Percentiles rank a stretch among this genome's conserved stretches.
Evolutionary conservation across 495 filamentous ascomycete genomes (phyloP).

Genomic region (Lepidopterella palustris): DNA sequence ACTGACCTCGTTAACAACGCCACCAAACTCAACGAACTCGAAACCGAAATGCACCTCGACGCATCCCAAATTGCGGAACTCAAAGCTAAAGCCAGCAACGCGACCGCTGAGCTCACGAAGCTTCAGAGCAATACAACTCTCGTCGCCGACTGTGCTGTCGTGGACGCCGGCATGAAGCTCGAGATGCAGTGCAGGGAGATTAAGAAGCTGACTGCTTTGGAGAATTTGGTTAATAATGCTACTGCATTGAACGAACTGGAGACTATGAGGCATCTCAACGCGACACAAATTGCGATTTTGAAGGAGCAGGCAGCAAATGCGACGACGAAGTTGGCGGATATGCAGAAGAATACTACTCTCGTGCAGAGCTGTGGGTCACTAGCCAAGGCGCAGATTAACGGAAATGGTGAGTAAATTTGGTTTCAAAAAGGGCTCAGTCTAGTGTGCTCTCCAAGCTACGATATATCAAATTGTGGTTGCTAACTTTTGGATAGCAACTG

Average conservation of each 20-base stretch:
- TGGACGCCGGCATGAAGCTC: slow-evolving; percentile 18
- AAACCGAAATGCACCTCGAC: slow-evolving; percentile 11
- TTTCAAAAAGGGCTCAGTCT: background rate
- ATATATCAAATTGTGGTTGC: too few relatives aligned
- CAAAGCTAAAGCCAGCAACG: slow-evolving; percentile 12
- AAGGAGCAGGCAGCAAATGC: slow-evolving; percentile 18
- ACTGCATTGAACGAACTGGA: slow-evolving; percentile 13
- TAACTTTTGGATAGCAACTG: background rate
- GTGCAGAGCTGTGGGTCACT: background rate
- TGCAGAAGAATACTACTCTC: slow-evolving; percentile 15
- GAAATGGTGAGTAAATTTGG: background rate
- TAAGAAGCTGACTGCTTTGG: slow-evolving; percentile 3
- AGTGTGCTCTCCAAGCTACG: too few relatives aligned
- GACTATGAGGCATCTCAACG: slow-evolving; percentile 9
- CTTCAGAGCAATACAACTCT: slow-evolving; percentile 14
- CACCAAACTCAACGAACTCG: slow-evolving; percentile 15
- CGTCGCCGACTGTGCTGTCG: slow-evolving; percentile 11
- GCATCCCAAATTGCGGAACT: slow-evolving; percentile 7
- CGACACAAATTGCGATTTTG: slow-evolving; percentile 7
- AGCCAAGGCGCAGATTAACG: background rate
- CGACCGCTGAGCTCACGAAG: slow-evolving; percentile 8
- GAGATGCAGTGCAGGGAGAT: slow-evolving; percentile 14
- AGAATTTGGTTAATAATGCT: slow-evolving; percentile 11
- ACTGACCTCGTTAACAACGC: slow-evolving; percentile 15
- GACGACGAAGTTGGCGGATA: slow-evolving; percentile 8